Percentiles rank a stretch among this genome's conserved stretches.
These are phyloP conservation scores for Moelleriella libera DNA, from an alignment of 2,329 filamentous ascomycete species.

Conservation along the genomic window DNA sequence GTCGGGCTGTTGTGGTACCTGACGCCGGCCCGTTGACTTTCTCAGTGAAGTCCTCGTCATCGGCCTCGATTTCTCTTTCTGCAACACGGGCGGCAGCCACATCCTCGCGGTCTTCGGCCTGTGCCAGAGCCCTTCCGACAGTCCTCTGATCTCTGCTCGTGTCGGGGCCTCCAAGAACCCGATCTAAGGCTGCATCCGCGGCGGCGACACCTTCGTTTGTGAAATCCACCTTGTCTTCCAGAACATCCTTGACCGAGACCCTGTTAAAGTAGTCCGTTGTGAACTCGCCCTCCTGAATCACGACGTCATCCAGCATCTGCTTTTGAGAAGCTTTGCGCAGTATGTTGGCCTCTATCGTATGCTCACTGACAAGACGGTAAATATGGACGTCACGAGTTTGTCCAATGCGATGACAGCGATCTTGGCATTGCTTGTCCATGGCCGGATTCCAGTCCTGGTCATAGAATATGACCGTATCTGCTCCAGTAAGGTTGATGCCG, in stretches of 20 bases:
- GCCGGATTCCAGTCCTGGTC: slow-evolving; percentile 99
- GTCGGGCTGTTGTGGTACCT: slow-evolving; percentile 33
- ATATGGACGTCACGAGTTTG: slow-evolving; percentile 97
- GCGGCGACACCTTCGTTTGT: slow-evolving; percentile 44
- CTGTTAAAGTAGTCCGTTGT: slow-evolving; percentile 93
- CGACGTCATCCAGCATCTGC: slow-evolving; percentile 91
- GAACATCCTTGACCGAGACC: slow-evolving; percentile 55
- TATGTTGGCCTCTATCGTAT: slow-evolving; percentile 97
- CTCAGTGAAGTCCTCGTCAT: slow-evolving; percentile 75
- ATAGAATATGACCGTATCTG: slow-evolving; percentile 97
- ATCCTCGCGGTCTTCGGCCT: slow-evolving; percentile 87
- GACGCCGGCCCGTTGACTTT: slow-evolving; percentile 32
- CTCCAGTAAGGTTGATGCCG: slow-evolving; percentile 91
- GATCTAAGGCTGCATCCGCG: slow-evolving; percentile 71
- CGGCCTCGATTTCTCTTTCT: slow-evolving; percentile 76
- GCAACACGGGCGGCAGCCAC: slow-evolving; percentile 76
- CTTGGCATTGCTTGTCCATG: slow-evolving; percentile 99
- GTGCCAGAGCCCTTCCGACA: slow-evolving; percentile 63
- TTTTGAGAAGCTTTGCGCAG: slow-evolving; percentile 94
- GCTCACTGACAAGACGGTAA: slow-evolving; percentile 82
- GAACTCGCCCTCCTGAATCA: slow-evolving; percentile 96
- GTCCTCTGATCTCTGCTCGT: slow-evolving; percentile 46
- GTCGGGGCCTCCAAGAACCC: slow-evolving; percentile 57
- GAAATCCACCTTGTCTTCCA: slow-evolving; percentile 42
- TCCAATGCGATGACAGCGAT: slow-evolving; percentile 90